Conservation (phyloP, 345 rosid species). For the Geranium brycei region DNA sequence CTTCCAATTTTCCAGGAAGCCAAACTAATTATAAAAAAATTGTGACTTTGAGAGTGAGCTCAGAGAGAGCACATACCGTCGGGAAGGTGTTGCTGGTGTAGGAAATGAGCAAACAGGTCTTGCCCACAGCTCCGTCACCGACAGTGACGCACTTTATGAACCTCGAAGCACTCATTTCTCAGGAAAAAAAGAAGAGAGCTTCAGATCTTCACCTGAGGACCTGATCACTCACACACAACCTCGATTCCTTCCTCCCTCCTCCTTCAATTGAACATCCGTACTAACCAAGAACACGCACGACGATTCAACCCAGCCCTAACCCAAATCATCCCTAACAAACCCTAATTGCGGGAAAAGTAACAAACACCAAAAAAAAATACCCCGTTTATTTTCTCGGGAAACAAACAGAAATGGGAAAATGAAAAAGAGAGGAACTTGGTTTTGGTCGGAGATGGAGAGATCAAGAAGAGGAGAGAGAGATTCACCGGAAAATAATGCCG, state of each 20-base stretch:
- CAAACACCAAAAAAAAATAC: neutral
- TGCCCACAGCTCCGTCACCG: conserved; percentile 95
- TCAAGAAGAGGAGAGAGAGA: conserved; percentile 6
- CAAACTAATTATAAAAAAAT: no score
- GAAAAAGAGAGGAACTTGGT: neutral
- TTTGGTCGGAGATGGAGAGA: conserved; percentile 4
- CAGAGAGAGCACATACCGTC: conserved; percentile 31
- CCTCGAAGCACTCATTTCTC: conserved; percentile 76
- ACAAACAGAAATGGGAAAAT: neutral
- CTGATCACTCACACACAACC: neutral
- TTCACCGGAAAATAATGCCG: conserved; percentile 13
- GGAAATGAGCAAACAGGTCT: conserved; percentile 87
- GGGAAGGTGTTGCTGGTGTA: conserved; percentile 97
- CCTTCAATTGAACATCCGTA: neutral
- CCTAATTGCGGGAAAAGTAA: neutral
- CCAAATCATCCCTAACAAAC: neutral
- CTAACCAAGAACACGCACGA: neutral
- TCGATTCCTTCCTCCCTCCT: neutral
- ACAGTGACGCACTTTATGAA: conserved; percentile 96
- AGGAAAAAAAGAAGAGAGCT: neutral
- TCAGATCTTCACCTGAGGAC: conserved; percentile 7
- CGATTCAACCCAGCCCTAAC: conserved; percentile 1
- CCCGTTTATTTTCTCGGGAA: neutral
- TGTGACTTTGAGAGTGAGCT: no score
- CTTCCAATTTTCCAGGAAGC: no score